These are phyloP conservation scores for Hordeum marinum DNA, from an alignment of 176 grass and related monocot species.

Conservation along the genomic window DNA sequence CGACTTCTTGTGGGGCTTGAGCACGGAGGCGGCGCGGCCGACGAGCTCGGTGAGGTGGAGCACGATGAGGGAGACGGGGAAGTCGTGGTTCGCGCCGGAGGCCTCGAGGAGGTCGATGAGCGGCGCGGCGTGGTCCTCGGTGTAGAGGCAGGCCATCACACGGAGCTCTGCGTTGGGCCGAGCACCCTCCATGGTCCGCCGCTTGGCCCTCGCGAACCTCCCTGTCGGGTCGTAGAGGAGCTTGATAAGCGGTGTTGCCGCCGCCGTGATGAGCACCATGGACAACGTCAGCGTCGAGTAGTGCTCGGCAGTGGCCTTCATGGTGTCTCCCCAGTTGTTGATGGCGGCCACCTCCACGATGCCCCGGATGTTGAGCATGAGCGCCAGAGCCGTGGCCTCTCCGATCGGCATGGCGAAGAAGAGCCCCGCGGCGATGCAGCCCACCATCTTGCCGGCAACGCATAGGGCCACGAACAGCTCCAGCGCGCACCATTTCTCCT, in stretches of 20 bases:
- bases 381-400: slow-evolving; percentile 47
- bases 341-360: slow-evolving; percentile 75
- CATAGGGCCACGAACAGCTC: slow-evolving; percentile 67
- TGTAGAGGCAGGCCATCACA: slow-evolving; percentile 55
- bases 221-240: slow-evolving; percentile 56
- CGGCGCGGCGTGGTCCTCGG: slow-evolving; percentile 62
- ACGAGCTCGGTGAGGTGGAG: slow-evolving; percentile 72
- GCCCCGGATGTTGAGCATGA: slow-evolving; percentile 68
- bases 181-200: slow-evolving; percentile 26
- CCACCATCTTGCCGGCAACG: slow-evolving; percentile 56
- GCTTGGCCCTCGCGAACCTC: slow-evolving; percentile 31
- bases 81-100: neutral
- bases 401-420: slow-evolving; percentile 53
- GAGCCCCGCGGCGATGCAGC: slow-evolving; percentile 42
- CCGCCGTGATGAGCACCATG: slow-evolving; percentile 39
- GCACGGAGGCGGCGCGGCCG: slow-evolving; percentile 40
- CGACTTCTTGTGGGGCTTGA: slow-evolving; percentile 44
- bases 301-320: slow-evolving; percentile 45
- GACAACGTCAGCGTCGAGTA: slow-evolving; percentile 43
- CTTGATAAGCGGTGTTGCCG: slow-evolving; percentile 52
- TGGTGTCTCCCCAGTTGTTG: slow-evolving; percentile 65
- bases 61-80: slow-evolving; percentile 48
- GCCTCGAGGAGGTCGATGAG: slow-evolving; percentile 57
- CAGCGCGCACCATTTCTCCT: slow-evolving; percentile 42
- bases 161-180: slow-evolving; percentile 36